Evolutionary conservation across 768 basidiomycete genomes (phyloP).

Genomic region (Nevesoporus exiguus): DNA sequence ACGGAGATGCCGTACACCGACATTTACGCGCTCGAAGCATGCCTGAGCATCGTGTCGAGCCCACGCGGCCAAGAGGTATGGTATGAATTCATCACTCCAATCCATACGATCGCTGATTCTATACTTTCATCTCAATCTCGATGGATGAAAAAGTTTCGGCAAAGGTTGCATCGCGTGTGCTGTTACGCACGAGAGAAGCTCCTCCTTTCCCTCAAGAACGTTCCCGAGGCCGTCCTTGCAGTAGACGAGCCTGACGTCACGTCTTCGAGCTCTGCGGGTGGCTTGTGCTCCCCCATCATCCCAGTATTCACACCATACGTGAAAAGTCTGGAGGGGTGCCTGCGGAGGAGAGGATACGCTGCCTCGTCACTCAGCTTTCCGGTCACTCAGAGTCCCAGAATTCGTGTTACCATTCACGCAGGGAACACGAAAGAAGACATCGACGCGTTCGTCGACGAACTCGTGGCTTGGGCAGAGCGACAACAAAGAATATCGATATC

Average conservation of each 20-base stretch:
- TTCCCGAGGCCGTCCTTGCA: slow-evolving; percentile 9
- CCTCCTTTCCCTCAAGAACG: neutral
- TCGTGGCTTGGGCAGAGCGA: slow-evolving; percentile 12
- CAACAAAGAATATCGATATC: neutral
- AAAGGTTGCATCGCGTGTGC: slow-evolving; percentile 1
- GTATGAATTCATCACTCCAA: neutral
- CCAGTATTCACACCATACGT: slow-evolving; percentile 14
- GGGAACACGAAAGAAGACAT: slow-evolving; percentile 21
- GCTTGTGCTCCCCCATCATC: slow-evolving; percentile 17
- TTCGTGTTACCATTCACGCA: slow-evolving; percentile 22
- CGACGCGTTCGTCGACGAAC: slow-evolving; percentile 6
- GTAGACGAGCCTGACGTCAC: neutral
- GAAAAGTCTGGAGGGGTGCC: slow-evolving; percentile 2
- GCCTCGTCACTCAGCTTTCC: slow-evolving; percentile 9
- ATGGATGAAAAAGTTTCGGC: slow-evolving; percentile 16
- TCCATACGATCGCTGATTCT: neutral
- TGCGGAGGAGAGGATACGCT: slow-evolving; percentile 16
- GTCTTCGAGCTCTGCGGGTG: neutral
- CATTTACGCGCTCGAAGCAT: slow-evolving; percentile 34
- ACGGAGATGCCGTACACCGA: slow-evolving; percentile 22
- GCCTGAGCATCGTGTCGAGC: slow-evolving; percentile 34
- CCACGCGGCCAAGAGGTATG: slow-evolving; percentile 18
- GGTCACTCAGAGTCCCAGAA: slow-evolving; percentile 7
- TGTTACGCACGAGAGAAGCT: slow-evolving; percentile 14
- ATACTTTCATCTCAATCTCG: neutral